Evolutionary conservation across 208 protist genomes (phyloP), one percentile per base, ranked within the genome.

Genomic region (Polymyxa betae): DNA sequence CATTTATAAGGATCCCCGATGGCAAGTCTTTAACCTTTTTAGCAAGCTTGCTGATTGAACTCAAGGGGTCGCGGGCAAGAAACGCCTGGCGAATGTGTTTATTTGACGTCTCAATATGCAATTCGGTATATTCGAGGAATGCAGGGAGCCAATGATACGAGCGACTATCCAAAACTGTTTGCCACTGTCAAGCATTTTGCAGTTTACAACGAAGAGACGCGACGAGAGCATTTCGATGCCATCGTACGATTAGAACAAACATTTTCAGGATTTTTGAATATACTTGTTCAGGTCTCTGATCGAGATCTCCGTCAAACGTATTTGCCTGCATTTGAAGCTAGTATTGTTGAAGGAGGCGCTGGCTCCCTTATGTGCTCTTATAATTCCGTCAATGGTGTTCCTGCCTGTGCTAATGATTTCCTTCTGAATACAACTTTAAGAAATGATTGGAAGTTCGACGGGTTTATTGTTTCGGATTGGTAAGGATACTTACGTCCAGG

Each of bases 321-420:
- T 60, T 60, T 94, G 78, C 90, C 40, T 0, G 40, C 89, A 24
- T 93, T 93, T 44, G 43, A 91, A 77, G 20, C 52, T 0, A 90
- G 90, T 88, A 90, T 94, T 46, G 66, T 90, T 45, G n/a, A 92
- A 68, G 92, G 88, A 38, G 0, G 46, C 0, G 92, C 91, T 45
- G 82, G 41, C 0, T 40, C 78, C 5, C 10, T 93, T 41, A 94
- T 93, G 93, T 94, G 93, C 88, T 91, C 64, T 32, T 94, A 94
- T 92, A 94, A 94, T 91, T 41, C 90, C 0, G 64, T 94, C 38
- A 94, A 94, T 90, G 93, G 93, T 88, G 68, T 90, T 44, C 92
- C 93, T 41, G 45, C 92, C 16, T 94, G 93, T 77, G 92, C 92
- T 29, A 92, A 91, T 45, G 5, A 12, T 1, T 87, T 89, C 54